Evolutionary conservation across 192 early-diverging fungal species (phyloP), one percentile per base, ranked within the genome.

Genomic region (Chytriomyces hyalinus): DNA sequence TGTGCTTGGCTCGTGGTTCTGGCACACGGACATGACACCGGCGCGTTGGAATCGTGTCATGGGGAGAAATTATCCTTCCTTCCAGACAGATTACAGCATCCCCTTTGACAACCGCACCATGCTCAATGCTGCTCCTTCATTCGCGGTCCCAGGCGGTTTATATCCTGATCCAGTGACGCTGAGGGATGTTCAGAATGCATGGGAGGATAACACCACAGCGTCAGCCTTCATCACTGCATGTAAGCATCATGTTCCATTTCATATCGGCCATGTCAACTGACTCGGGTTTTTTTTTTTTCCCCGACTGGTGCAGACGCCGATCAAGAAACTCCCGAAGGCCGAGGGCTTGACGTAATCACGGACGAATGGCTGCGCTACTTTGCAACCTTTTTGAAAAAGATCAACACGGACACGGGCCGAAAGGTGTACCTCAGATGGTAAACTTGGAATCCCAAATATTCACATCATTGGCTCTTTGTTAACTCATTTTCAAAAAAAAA

Each of bases 1-100:
- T n/a, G 61, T 74, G 4, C 73, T 79, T n/a, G 77, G 70, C 48
- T 45, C 65, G 20, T 81, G 80, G 73, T 79, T 81, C 67, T 79
- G 80, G 36, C 47, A 67, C 50, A 73, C 61, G 15, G 80, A 81
- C 22, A 59, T 81, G 49, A 48, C 62, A 17, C 47, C 49, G 20
- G 49, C 47, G 13, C 11, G 17, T 47, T 65, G 73, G 60, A 65
- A 75, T 48, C 36, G 15, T 13, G 9, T 3, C n/a, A 67, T 71
- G 69, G 22, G 17, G n/a, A 8, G 20, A 24, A 57, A 64, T 7
- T 62, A 65, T 22, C 57, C 50, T 28, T 51, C 51, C 10, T 71
- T 71, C 36, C 69, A 71, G 26, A 57, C 53, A 0, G 53, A 57
- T 57, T 57, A 57, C 20, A 57, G 53, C 4, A 20, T 13, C 20